These are phyloP conservation scores for Sherardia arvensis DNA, from an alignment of 257 asterid genomes.

Conservation along the genomic window DNA sequence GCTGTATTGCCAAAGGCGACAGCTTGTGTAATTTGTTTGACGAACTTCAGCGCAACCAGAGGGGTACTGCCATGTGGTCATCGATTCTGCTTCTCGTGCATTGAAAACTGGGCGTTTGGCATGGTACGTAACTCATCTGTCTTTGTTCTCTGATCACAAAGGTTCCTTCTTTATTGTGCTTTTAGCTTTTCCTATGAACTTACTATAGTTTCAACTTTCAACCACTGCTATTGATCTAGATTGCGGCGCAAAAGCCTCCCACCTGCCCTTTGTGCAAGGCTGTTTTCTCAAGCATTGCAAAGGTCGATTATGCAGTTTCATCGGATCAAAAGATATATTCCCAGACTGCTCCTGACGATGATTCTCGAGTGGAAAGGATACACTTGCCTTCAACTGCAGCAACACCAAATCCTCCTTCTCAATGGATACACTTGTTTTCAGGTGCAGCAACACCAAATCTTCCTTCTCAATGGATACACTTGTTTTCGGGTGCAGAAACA, in stretches of 20 bases:
- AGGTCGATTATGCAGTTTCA: conserved; percentile 53
- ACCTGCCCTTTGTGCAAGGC: conserved; percentile 94
- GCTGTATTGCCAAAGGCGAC: conserved; percentile 23
- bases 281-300: conserved; percentile 57
- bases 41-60: conserved; percentile 68
- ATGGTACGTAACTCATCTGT: conserved; percentile 29
- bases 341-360: conserved; percentile 50
- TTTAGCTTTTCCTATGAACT: background rate
- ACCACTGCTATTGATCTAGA: conserved; percentile 22
- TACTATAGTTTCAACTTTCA: background rate
- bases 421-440: conserved; percentile 48
- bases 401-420: conserved; percentile 17
- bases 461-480: conserved; percentile 26
- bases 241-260: conserved; percentile 36
- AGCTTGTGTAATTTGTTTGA: conserved; percentile 88
- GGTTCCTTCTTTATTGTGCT: background rate
- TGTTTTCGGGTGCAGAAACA: conserved; percentile 45
- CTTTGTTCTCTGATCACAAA: background rate
- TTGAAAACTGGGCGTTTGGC: conserved; percentile 67
- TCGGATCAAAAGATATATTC: conserved; percentile 86
- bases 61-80: conserved; percentile 93
- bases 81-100: conserved; percentile 84
- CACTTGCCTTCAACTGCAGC: conserved; percentile 50
- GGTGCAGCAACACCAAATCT: conserved; percentile 25
- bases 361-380: conserved; percentile 28